Conservation (phyloP, 2,329 filamentous ascomycete species). For the Aspergillus glaucus region DNA sequence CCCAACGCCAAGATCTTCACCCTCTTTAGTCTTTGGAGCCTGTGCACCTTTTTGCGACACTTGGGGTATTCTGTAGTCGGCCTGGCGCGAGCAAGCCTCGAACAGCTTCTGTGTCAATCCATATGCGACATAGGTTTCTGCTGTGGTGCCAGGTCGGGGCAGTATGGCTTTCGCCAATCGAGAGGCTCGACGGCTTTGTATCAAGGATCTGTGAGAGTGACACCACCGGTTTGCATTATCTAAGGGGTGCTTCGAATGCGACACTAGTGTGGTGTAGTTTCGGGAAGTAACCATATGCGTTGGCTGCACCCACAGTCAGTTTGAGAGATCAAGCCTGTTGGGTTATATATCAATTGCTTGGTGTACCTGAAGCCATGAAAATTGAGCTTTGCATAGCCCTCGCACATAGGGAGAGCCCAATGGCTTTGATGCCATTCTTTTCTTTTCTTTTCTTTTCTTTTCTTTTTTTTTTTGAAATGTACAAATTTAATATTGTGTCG, state of each 20-base stretch:
- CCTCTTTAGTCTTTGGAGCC: conserved; percentile 65
- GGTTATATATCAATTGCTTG: background rate
- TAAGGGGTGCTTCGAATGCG: conserved; percentile 10
- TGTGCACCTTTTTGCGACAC: conserved; percentile 58
- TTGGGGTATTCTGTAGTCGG: conserved; percentile 69
- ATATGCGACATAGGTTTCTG: conserved; percentile 71
- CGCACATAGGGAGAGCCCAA: conserved; percentile 14
- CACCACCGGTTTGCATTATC: conserved; percentile 8
- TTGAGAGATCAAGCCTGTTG: background rate
- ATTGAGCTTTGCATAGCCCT: conserved; percentile 12
- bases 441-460: background rate
- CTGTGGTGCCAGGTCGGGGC: conserved; percentile 34
- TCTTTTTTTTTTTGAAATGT: background rate
- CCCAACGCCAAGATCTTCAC: conserved; percentile 74
- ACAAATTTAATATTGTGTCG: background rate
- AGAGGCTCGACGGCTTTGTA: conserved; percentile 16
- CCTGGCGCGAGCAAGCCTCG: conserved; percentile 65
- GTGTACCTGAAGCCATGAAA: conserved; percentile 13
- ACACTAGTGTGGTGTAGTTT: background rate
- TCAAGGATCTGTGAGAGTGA: conserved; percentile 5
- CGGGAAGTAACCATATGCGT: background rate
- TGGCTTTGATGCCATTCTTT: conserved; percentile 16
- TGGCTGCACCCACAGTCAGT: background rate
- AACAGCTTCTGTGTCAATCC: conserved; percentile 72
- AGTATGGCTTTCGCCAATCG: conserved; percentile 25